These are phyloP conservation scores for Phoma sp. DNA, from an alignment of 2,329 filamentous ascomycete genomes.

Conservation along the genomic window DNA sequence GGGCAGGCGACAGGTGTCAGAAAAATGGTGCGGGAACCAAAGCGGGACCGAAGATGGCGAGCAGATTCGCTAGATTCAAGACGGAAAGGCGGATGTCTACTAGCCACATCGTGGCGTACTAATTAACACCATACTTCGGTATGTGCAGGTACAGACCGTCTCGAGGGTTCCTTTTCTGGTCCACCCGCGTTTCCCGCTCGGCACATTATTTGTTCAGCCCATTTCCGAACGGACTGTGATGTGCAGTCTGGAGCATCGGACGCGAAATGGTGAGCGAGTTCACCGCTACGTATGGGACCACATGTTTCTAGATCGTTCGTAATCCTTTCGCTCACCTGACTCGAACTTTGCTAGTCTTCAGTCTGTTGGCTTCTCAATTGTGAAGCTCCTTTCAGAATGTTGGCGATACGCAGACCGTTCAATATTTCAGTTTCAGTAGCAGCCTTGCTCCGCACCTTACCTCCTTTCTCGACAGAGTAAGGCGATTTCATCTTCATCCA, in stretches of 20 bases:
- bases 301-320: neutral
- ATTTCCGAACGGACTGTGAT: neutral
- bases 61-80: constrained; percentile 2
- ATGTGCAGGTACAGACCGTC: neutral
- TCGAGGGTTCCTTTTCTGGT: neutral
- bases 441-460: neutral
- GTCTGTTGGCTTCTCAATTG: neutral
- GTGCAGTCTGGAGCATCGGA: neutral
- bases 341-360: neutral
- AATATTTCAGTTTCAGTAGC: constrained; percentile 21
- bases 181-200: neutral
- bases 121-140: neutral
- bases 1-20: constrained; percentile 5
- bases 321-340: neutral
- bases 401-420: constrained; percentile 18
- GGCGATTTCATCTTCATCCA: neutral
- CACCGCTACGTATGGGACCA: neutral
- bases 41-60: neutral
- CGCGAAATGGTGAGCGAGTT: neutral
- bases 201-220: neutral
- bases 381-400: constrained; percentile 12
- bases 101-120: neutral
- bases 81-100: neutral
- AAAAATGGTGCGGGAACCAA: neutral
- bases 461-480: neutral